Base-by-base conservation (phyloP, 176 grass and related monocot species). In the Oryza glaberrima region DNA sequence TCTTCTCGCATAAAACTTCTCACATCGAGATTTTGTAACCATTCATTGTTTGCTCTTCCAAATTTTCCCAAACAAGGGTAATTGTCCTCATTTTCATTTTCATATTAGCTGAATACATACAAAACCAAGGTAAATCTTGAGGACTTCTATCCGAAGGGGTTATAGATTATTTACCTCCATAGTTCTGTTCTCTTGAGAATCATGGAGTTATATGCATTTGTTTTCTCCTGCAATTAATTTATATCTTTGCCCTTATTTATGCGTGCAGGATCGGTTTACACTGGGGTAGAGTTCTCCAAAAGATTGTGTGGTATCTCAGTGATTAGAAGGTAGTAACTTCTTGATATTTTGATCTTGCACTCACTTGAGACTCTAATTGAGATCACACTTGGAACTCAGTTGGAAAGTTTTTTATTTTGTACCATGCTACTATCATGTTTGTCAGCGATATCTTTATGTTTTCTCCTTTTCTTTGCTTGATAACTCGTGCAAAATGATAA, bases 251-350 rank as follows among this genome's bases (percentile, higher is more conserved):
- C 64, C 22, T 82, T 51, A 35, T 1, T 86, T 56, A 78, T 80
- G 79, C 64, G 43, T 91, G 78, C 96, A 99, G 96, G 94, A 45
- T 91, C 90, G 83, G 87, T 97, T 70, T 97, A 97, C 79, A 94
- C 90, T 40, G 94, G 92, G 41, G 94, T 99, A 75, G 96, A 99
- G 70, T 99, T 96, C 90, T 94, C 94, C 25, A 99, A 92, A 93
- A 96, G 91, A 76, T 84, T 99, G 77, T 99, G 96, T 69, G 96
- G 96, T 66, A 94, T 99, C 78, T 99, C 96, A 87, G 90, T 99
- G 73, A 99, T 99, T 70, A 94, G 96, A 76, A 99, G 96, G 96
- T 99, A 98, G 36, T n/a, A 7, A 54, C 65, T 88, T 38, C 36
- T 73, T 20, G 63, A 49, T 73, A 74, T 81, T 30, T 88, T 40